These are phyloP conservation scores for Camellia sinensis DNA, from an alignment of 148 eudicot genomes.

Conservation along the genomic window DNA sequence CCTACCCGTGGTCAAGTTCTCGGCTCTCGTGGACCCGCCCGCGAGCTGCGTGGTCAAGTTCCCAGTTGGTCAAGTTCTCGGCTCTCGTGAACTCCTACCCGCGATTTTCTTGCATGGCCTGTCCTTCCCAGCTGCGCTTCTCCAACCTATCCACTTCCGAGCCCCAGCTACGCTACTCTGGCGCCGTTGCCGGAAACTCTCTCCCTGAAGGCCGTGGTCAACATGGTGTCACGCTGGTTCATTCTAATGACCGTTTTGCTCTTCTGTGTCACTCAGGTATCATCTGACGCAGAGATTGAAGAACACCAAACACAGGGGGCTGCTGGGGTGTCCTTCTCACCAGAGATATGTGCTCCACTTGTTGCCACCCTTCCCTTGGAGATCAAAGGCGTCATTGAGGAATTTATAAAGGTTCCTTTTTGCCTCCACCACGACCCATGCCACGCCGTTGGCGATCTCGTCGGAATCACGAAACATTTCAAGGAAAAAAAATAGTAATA, in stretches of 20 bases:
- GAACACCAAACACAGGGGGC: constrained; percentile 29
- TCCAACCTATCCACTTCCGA: too few species aligned
- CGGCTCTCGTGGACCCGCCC: constrained; percentile 38
- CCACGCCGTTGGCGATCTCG: too few species aligned
- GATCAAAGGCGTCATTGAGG: too few species aligned
- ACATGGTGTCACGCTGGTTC: constrained; percentile 20
- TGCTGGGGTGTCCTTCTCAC: constrained; percentile 68
- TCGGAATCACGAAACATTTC: too few species aligned
- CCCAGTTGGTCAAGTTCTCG: too few species aligned
- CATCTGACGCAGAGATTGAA: constrained; percentile 26
- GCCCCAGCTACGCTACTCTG: too few species aligned
- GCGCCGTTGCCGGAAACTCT: not conserved
- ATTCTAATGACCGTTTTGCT: constrained; percentile 11
- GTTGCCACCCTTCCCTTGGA: constrained; percentile 94
- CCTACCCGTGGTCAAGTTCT: constrained; percentile 59
- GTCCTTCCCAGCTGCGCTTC: too few species aligned
- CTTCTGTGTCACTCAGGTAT: constrained; percentile 25
- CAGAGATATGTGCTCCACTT: constrained; percentile 93
- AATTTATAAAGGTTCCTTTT: too few species aligned
- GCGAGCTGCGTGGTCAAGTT: constrained; percentile 63
- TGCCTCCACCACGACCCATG: too few species aligned
- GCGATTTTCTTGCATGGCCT: too few species aligned
- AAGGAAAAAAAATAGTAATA: too few species aligned
- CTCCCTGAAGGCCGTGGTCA: not conserved
- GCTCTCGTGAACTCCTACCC: too few species aligned